Evolutionary conservation across 2,329 filamentous ascomycete species (phyloP), one percentile per base, ranked within the genome.

Genomic region (Venturia aucupariae): DNA sequence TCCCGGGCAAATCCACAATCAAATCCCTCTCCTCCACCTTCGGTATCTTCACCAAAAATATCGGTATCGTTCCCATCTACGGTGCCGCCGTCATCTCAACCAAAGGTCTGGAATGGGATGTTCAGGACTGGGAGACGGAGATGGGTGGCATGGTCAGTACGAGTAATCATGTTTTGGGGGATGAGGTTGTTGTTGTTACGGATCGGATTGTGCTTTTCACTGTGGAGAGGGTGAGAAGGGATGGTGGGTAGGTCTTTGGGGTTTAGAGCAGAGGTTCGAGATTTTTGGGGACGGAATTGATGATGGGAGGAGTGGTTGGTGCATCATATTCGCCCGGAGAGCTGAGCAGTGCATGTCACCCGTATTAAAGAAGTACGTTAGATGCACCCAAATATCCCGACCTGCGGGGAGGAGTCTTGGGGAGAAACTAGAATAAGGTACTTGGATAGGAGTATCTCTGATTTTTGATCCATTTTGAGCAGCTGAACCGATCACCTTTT

Each of bases 71-170:
- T 46, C 94, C 94, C 0, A 77, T 97, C 27, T 88, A 86, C 64
- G 90, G 87, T n/a, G 84, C 87, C 3, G 88, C 90, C 59, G 75
- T 82, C n/a, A 91, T 99, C 69, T 88, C 86, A 8, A 95, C 90
- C 0, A 77, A 80, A 17, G 94, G 94, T 0, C 79, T 97, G 24
- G 87, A 96, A 73, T 99, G 94, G 94, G 92, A 99, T 75, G 90
- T 99, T 1, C 73, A 81, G 66, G 80, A 90, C 66, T 96, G 93
- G 92, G 77, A 83, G 68, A 96, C 79, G 27, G 73, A 76, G 61
- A 78, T 81, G 72, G 79, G 79, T 19, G 74, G 75, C 2, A 75
- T 78, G 65, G 75, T 81, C 65, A 81, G 79, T 68, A 80, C 79
- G 7, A 81, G 78, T 66, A 81, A 81, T 67, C 79, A 81, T 65